Conservation (phyloP, 306 rosid genomes). For the Rosa chinensis region DNA sequence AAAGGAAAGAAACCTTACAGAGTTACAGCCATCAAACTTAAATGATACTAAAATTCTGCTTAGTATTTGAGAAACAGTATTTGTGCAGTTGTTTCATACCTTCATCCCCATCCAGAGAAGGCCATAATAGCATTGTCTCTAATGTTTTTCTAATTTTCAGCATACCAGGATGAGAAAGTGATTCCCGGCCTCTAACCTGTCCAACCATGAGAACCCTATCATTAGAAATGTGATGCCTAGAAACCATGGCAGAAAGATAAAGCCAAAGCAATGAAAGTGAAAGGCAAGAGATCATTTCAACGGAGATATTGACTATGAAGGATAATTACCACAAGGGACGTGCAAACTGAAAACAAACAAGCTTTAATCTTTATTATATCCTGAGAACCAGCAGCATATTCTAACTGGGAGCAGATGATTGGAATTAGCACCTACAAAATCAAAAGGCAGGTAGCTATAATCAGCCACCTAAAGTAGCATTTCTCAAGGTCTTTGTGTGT, state of each 20-base stretch:
- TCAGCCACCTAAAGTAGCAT: not conserved
- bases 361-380: conserved; percentile 59
- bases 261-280: not conserved
- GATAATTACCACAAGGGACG: conserved; percentile 73
- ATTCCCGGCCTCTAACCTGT: conserved; percentile 68
- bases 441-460: conserved; percentile 3
- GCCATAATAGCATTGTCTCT: conserved; percentile 70
- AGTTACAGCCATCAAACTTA: conserved; percentile 14
- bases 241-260: conserved; percentile 17
- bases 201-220: conserved; percentile 27
- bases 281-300: conserved; percentile 14
- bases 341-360: conserved; percentile 77
- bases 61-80: not conserved
- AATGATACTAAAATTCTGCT: not conserved
- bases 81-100: conserved; percentile 38
- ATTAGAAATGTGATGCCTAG: conserved; percentile 24
- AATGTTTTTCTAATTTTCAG: conserved; percentile 48
- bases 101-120: conserved; percentile 72
- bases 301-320: conserved; percentile 12
- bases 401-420: conserved; percentile 49
- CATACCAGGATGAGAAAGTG: conserved; percentile 62
- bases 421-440: conserved; percentile 69
- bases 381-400: conserved; percentile 46
- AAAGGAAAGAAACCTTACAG: conserved; percentile 6
- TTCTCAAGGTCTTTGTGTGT: not conserved